A percentile compares a stretch with the other conserved stretches of the same genome.
Evolutionary conservation across 2,329 filamentous ascomycete species (phyloP).

Genomic region (Diaporthe sp.): DNA sequence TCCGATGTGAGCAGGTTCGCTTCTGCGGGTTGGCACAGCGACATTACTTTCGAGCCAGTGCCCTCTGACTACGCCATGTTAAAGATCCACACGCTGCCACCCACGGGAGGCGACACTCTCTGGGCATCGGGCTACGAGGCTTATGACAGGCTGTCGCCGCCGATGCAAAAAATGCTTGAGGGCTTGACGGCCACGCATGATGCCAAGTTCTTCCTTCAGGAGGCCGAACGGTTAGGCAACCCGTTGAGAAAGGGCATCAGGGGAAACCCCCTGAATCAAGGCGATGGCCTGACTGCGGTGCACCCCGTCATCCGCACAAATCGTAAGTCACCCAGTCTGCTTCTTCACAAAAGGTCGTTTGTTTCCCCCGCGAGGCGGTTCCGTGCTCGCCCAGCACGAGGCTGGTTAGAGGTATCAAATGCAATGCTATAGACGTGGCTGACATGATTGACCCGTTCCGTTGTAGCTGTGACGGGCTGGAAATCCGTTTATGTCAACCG

Average conservation of each 20-base stretch:
- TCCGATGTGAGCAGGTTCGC: slow-evolving; percentile 61
- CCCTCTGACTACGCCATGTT: slow-evolving; percentile 59
- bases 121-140: slow-evolving; percentile 64
- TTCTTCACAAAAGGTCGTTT: not conserved
- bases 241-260: slow-evolving; percentile 46
- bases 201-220: slow-evolving; percentile 61
- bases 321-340: slow-evolving; percentile 43
- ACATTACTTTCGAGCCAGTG: slow-evolving; percentile 56
- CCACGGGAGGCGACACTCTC: slow-evolving; percentile 57
- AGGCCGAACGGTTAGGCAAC: slow-evolving; percentile 57
- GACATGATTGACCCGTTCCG: not conserved
- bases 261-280: slow-evolving; percentile 68
- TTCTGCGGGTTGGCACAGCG: slow-evolving; percentile 42
- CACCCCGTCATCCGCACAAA: slow-evolving; percentile 70
- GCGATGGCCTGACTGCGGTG: slow-evolving; percentile 58
- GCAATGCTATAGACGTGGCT: not conserved
- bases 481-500: slow-evolving; percentile 63
- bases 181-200: slow-evolving; percentile 61
- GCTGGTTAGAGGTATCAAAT: too few species aligned
- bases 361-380: not conserved
- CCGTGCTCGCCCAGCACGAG: too few species aligned
- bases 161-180: slow-evolving; percentile 58
- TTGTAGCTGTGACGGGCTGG: slow-evolving; percentile 63
- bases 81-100: slow-evolving; percentile 55
- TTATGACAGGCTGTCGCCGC: slow-evolving; percentile 63